Evolutionary conservation across 1,284 basidiomycete species (phyloP).

Genomic region (Mycosarcoma mackinlayi): DNA sequence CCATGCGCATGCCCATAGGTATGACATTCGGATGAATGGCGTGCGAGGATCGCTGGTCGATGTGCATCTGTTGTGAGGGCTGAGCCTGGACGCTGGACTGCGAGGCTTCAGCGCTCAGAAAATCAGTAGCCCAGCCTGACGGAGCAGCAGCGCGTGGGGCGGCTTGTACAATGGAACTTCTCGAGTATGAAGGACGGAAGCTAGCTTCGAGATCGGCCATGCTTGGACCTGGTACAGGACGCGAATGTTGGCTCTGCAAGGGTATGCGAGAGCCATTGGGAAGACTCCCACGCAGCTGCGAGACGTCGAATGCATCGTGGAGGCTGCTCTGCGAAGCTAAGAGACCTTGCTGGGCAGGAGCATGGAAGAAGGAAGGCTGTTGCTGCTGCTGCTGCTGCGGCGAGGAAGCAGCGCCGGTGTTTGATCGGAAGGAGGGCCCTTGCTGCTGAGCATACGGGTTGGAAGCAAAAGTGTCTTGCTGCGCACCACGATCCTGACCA

Average conservation of each 20-base stretch:
- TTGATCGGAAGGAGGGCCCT: constrained; percentile 29
- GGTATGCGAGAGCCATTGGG: constrained; percentile 35
- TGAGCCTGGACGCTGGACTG: constrained; percentile 12
- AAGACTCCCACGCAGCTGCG: constrained; percentile 51
- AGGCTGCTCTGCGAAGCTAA: constrained; percentile 14
- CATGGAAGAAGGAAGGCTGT: constrained; percentile 47
- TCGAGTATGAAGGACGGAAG: constrained; percentile 38
- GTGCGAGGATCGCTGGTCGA: constrained; percentile 15
- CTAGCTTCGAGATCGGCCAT: constrained; percentile 45
- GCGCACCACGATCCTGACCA: constrained; percentile 60
- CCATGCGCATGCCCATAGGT: constrained; percentile 31
- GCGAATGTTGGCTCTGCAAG: constrained; percentile 18
- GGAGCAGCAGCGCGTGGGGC: constrained; percentile 20
- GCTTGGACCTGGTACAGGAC: constrained; percentile 13
- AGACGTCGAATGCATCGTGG: constrained; percentile 52
- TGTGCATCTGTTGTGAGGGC: constrained; percentile 24
- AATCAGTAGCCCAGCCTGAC: constrained; percentile 56
- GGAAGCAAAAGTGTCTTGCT: constrained; percentile 49
- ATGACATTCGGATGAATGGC: constrained; percentile 34
- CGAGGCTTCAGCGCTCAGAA: constrained; percentile 36
- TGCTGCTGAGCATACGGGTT: constrained; percentile 12
- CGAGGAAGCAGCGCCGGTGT: constrained; percentile 4
- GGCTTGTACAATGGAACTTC: constrained; percentile 5
- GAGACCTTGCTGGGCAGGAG: constrained; percentile 20
- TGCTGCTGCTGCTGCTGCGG: constrained; percentile 32